A percentile compares a stretch with the other conserved stretches of the same genome.
These are phyloP conservation scores for Arthrobotrys musiformis DNA, from an alignment of 2,329 filamentous ascomycete species.

Conservation along the genomic window DNA sequence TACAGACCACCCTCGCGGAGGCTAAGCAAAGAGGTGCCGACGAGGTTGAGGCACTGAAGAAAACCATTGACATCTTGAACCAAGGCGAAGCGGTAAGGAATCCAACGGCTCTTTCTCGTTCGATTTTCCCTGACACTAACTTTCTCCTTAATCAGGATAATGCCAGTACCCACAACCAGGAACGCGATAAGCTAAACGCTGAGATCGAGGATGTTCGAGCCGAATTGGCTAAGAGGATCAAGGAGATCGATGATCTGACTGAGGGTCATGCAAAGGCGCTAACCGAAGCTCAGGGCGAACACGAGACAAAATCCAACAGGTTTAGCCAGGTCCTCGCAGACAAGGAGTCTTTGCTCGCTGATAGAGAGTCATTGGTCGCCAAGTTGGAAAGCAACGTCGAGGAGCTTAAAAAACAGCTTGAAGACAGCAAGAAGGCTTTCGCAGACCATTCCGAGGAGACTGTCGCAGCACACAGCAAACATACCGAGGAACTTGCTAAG, in stretches of 20 bases:
- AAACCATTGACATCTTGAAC: conserved; percentile 31
- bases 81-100: conserved; percentile 45
- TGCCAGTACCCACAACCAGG: conserved; percentile 17
- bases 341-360: conserved; percentile 32
- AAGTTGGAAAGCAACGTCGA: conserved; percentile 30
- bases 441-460: conserved; percentile 25
- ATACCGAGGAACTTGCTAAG: conserved; percentile 19
- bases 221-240: conserved; percentile 32
- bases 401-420: conserved; percentile 29
- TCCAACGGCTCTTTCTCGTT: neutral
- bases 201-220: conserved; percentile 17
- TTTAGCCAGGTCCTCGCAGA: conserved; percentile 25
- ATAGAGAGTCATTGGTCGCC: conserved; percentile 22
- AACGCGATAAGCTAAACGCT: conserved; percentile 41
- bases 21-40: conserved; percentile 29
- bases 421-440: conserved; percentile 30
- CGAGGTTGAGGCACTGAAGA: conserved; percentile 28
- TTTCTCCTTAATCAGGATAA: conserved; percentile 36
- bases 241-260: conserved; percentile 34
- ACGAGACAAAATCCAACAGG: conserved; percentile 7
- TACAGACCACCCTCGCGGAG: conserved; percentile 35
- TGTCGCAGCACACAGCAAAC: conserved; percentile 11
- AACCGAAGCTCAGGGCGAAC: conserved; percentile 17
- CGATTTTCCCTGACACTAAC: neutral
- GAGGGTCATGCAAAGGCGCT: conserved; percentile 4